phyloP scores from a whole-genome alignment of 148 eudicot genomes.

The Silene conica region DNA sequence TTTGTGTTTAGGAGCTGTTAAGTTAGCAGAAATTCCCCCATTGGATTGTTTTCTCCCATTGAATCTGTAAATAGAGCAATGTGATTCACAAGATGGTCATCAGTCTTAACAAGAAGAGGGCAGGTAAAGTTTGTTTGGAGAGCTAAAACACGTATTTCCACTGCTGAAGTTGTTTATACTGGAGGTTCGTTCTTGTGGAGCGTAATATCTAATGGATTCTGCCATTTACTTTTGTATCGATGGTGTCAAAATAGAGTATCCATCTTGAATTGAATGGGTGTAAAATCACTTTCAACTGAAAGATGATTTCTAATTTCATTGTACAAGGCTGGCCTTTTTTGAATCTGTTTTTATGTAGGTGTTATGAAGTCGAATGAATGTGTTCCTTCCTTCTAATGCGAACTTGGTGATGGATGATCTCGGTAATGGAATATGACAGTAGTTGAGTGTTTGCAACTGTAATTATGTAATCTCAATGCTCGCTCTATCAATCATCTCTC shows the following conservation, averaged over 20 bases:
- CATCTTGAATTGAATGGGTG: conserved; percentile 8
- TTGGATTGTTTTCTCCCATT: conserved; percentile 24
- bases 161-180: conserved; percentile 18
- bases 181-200: conserved; percentile 19
- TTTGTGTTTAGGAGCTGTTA: conserved; percentile 22
- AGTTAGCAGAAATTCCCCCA: conserved; percentile 26
- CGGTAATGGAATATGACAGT: too few species aligned
- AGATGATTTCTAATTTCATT: conserved; percentile 17
- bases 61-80: conserved; percentile 57
- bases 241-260: conserved; percentile 12
- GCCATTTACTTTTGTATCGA: conserved; percentile 10
- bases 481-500: too few species aligned
- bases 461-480: background rate
- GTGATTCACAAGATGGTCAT: conserved; percentile 24
- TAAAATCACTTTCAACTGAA: conserved; percentile 21
- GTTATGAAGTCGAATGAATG: background rate
- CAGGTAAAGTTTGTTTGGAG: conserved; percentile 22
- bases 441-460: background rate
- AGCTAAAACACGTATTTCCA: conserved; percentile 24
- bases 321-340: background rate
- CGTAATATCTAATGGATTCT: conserved; percentile 28
- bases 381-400: background rate
- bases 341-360: background rate
- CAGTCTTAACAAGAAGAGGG: conserved; percentile 16
- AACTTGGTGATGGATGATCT: too few species aligned